phyloP scores from a whole-genome alignment of 2,329 filamentous ascomycete genomes.

The Alternaria sp. region DNA sequence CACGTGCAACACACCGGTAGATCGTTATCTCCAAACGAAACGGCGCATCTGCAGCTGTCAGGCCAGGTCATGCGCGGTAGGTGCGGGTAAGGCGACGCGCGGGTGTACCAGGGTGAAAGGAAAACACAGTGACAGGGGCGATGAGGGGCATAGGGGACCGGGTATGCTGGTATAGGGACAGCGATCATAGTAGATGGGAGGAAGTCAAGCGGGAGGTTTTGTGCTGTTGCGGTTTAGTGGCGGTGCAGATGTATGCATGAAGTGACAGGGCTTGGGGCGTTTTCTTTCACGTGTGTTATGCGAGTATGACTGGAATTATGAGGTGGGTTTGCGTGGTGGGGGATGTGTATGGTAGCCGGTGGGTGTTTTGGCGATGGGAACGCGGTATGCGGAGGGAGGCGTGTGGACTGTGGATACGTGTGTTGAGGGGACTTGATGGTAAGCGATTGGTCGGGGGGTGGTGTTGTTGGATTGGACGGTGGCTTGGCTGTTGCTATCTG shows the following conservation, averaged over 20 bases:
- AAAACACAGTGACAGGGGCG: neutral
- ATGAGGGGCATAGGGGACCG: neutral
- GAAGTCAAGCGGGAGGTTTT: neutral
- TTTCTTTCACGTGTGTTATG: constrained; percentile 6
- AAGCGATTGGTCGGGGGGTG: neutral
- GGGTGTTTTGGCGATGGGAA: neutral
- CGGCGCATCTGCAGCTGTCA: neutral
- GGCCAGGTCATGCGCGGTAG: constrained; percentile 8
- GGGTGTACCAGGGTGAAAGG: neutral
- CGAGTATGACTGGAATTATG: constrained; percentile 13
- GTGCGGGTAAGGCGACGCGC: constrained; percentile 15
- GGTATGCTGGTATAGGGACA: constrained; percentile 1
- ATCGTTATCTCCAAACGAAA: neutral
- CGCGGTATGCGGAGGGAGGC: neutral
- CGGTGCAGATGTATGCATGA: neutral
- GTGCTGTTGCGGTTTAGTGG: neutral
- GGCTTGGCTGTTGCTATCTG: neutral
- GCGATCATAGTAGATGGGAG: neutral
- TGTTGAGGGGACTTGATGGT: neutral
- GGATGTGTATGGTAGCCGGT: neutral
- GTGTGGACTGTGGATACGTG: neutral
- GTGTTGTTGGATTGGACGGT: neutral
- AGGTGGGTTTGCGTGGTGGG: constrained; percentile 1
- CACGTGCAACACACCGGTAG: neutral
- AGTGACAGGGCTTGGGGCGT: neutral